phyloP scores from a whole-genome alignment of 2,329 filamentous ascomycete genomes.

The Beauveria sp. region DNA sequence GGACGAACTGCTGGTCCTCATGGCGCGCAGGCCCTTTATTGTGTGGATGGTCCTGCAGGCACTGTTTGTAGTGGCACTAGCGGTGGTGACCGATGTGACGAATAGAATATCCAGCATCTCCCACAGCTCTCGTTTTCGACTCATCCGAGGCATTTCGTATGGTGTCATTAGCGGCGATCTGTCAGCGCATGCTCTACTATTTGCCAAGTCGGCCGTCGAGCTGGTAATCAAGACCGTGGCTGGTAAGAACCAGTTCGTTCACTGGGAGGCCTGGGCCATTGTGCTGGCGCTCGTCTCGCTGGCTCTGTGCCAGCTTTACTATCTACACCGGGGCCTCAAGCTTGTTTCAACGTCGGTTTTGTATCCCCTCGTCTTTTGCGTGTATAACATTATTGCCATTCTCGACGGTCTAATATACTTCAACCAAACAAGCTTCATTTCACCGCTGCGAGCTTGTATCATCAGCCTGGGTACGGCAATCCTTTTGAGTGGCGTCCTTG shows the following conservation, averaged over 20 bases:
- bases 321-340: constrained; percentile 87
- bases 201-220: constrained; percentile 96
- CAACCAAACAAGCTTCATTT: constrained; percentile 74
- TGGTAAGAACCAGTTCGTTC: constrained; percentile 84
- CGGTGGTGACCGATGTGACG: constrained; percentile 53
- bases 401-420: constrained; percentile 97
- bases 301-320: constrained; percentile 88
- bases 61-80: constrained; percentile 62
- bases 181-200: constrained; percentile 84
- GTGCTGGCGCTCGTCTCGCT: constrained; percentile 72
- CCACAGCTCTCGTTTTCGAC: constrained; percentile 59
- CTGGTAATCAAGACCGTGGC: constrained; percentile 81
- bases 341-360: constrained; percentile 91
- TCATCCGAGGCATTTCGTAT: constrained; percentile 77
- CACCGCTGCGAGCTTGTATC: constrained; percentile 65
- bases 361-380: constrained; percentile 95
- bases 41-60: constrained; percentile 82
- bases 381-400: constrained; percentile 99
- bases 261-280: constrained; percentile 92
- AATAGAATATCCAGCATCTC: constrained; percentile 44
- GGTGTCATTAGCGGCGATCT: constrained; percentile 87
- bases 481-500: constrained; percentile 78
- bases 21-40: constrained; percentile 69
- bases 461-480: constrained; percentile 84
- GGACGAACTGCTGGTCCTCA: constrained; percentile 67